phyloP scores from a whole-genome alignment of 805 yeast genomes.

The Kodamaea hsintzibuensis region DNA sequence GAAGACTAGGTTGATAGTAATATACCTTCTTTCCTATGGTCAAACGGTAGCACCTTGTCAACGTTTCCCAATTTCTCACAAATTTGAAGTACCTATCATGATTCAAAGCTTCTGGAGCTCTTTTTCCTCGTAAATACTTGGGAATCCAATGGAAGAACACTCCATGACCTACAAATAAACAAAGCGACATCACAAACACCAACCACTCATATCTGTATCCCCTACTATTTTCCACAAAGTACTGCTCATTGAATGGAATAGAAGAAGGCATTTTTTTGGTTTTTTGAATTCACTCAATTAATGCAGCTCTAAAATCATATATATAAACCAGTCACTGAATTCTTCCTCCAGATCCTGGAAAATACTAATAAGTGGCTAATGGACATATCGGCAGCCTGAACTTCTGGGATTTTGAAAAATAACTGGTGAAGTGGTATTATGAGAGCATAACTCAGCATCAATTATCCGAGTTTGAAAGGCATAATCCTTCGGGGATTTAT shows the following conservation, averaged over 20 bases:
- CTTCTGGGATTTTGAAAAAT: too few species aligned
- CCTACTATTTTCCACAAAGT: constrained; percentile 37
- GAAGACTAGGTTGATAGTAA: constrained; percentile 45
- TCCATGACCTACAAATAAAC: constrained; percentile 37
- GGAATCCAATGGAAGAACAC: constrained; percentile 46
- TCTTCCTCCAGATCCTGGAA: background rate
- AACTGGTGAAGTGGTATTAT: too few species aligned
- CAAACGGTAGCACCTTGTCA: constrained; percentile 26
- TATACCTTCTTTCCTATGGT: constrained; percentile 20
- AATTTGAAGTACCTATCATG: too few species aligned
- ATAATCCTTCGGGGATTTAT: too few species aligned
- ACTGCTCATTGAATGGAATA: constrained; percentile 40
- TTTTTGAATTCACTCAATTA: too few species aligned
- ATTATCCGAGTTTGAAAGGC: too few species aligned
- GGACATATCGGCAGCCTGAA: background rate
- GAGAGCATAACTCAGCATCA: too few species aligned
- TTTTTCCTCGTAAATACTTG: constrained; percentile 23
- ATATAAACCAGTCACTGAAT: background rate
- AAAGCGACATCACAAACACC: constrained; percentile 26
- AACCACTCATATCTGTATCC: constrained; percentile 40
- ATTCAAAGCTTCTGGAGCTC: background rate
- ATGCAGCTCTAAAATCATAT: background rate
- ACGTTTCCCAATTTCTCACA: constrained; percentile 29
- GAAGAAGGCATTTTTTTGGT: constrained; percentile 7
- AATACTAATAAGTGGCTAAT: too few species aligned